phyloP scores from a whole-genome alignment of 371 early-diverging fungal genomes.

The Dinochytrium kinnereticum region DNA sequence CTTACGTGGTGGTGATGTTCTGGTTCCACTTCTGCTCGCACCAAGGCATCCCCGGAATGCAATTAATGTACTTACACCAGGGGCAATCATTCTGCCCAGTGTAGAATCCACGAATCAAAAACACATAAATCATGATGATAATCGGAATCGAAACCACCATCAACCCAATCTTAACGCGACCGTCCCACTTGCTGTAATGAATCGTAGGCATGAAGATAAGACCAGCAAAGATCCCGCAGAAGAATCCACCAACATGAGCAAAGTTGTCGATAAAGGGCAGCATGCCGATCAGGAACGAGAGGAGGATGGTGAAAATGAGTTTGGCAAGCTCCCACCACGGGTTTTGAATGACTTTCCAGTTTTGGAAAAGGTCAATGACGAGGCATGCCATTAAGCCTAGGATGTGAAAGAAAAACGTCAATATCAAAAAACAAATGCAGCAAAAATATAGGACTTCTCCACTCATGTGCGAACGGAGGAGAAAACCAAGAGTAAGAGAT shows the following conservation, averaged over 20 bases:
- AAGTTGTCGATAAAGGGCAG: constrained; percentile 82
- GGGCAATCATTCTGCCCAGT: constrained; percentile 39
- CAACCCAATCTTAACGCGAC: constrained; percentile 36
- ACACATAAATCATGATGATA: constrained; percentile 34
- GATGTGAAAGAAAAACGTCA: no score
- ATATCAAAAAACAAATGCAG: no score
- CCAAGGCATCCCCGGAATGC: constrained; percentile 62
- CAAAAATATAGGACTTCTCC: no score
- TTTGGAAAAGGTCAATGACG: constrained; percentile 77
- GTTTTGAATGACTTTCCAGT: constrained; percentile 72
- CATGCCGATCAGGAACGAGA: constrained; percentile 71
- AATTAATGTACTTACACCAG: constrained; percentile 60
- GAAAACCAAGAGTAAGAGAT: background rate
- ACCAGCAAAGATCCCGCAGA: constrained; percentile 48
- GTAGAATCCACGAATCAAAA: constrained; percentile 48
- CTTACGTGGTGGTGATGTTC: background rate
- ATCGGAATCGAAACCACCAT: constrained; percentile 38
- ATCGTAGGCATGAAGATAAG: constrained; percentile 59
- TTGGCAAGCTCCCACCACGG: constrained; percentile 75
- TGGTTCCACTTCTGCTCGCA: constrained; percentile 40
- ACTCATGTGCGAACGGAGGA: background rate
- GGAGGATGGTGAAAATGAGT: constrained; percentile 63
- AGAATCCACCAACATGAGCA: constrained; percentile 73
- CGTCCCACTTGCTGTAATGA: constrained; percentile 48
- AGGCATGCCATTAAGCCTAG: constrained; percentile 74